These are phyloP conservation scores for Phellopilus nigrolimitatus DNA, from an alignment of 1,284 basidiomycete genomes.

Conservation along the genomic window DNA sequence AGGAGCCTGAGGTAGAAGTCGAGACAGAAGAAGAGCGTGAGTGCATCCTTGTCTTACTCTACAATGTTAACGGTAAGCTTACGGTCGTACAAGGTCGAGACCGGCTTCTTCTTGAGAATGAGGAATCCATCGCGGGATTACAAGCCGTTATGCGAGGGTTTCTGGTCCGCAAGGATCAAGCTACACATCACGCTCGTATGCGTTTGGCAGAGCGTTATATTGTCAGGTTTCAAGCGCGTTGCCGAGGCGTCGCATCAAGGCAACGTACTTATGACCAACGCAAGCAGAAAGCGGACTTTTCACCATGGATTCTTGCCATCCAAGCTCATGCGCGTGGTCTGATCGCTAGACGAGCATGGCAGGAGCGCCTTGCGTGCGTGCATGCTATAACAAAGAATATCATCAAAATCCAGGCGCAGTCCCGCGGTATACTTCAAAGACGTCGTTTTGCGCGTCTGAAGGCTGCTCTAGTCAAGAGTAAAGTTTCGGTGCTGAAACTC, in stretches of 20 bases:
- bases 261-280: conserved; percentile 46
- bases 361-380: conserved; percentile 8
- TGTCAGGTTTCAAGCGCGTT: conserved; percentile 74
- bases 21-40: conserved; percentile 80
- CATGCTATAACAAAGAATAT: conserved; percentile 12
- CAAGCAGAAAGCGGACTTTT: conserved; percentile 40
- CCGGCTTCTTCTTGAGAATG: conserved; percentile 76
- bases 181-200: conserved; percentile 68
- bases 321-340: conserved; percentile 30
- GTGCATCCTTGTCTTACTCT: conserved; percentile 31
- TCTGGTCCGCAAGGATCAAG: conserved; percentile 67
- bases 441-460: conserved; percentile 30
- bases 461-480: conserved; percentile 30
- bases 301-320: conserved; percentile 55
- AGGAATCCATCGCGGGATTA: conserved; percentile 68
- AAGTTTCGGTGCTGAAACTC: conserved; percentile 28
- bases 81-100: conserved; percentile 55
- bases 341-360: conserved; percentile 33
- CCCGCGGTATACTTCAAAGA: conserved; percentile 37
- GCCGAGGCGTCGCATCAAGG: conserved; percentile 69
- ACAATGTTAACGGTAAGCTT: background rate
- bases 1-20: conserved; percentile 76
- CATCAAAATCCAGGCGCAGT: conserved; percentile 39
- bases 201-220: conserved; percentile 79
- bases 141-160: conserved; percentile 79